Base-by-base conservation (phyloP, 1,284 basidiomycete species). In the Sporisorium iseilematis-ciliati region DNA sequence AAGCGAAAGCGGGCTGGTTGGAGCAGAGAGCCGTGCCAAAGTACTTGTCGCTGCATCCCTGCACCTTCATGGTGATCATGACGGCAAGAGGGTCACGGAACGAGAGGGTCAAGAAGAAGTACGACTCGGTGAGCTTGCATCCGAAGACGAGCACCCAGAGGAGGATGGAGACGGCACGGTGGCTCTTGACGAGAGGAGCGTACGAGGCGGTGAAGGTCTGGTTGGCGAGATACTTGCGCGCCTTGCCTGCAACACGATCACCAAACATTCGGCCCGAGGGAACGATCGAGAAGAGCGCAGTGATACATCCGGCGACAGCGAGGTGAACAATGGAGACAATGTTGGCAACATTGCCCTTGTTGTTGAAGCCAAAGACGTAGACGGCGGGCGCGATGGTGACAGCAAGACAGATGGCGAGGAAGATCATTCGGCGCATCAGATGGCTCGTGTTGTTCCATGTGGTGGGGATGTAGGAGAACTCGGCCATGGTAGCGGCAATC, bases 391-490 rank as follows among this genome's bases (percentile, higher is more conserved):
- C 83, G 61, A 84, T 62, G 49, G 82, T 85, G 50, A 85, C 26
- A n/a, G 65, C 82, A 49, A 84, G 71, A 57, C 82, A 84, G 58
- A 83, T 66, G 38, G 71, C 69, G n/a, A 85, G 61, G 74, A 85
- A 82, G 61, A 82, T 58, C 75, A 83, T 72, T 23, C 82, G 81
- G 38, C 82, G 73, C 57, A 80, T 73, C 45, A 85, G 58, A 56
- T 84, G 83, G 72, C 79, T 82, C 41, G 82, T 83, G 78, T 85
- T 85, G 82, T 85, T 84, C 83, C 82, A 84, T 11, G 82, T 83
- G 41, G 80, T 82, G 18, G 82, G 82, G 25, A 84, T 82, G 75
- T 83, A 85, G 18, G 76, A 80, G 56, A 82, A 79, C 62, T 85
- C 83, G 51, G 80, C 82, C 50, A 85, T 72, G 49, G 83, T 85